Conservation (phyloP, 345 rosid genomes). For the Arabidopsis arenosa region DNA sequence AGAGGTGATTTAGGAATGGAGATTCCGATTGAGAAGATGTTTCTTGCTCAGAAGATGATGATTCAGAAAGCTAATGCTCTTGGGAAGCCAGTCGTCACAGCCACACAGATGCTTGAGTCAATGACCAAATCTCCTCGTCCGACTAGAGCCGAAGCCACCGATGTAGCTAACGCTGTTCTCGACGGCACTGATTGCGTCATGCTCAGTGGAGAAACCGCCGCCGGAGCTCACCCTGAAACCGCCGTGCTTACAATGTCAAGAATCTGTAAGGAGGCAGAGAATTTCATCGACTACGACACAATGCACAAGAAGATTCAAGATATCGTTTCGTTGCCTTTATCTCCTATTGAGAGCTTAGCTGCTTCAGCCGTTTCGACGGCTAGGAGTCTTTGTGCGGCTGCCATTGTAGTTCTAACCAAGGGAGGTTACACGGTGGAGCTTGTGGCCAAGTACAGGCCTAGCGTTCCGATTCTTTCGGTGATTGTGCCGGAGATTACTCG, state of each 20-base stretch:
- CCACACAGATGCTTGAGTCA: slow-evolving; percentile 73
- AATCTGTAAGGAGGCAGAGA: slow-evolving; percentile 71
- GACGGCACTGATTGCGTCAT: slow-evolving; percentile 80
- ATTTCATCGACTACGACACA: slow-evolving; percentile 54
- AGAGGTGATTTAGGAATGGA: slow-evolving; percentile 85
- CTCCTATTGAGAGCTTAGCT: slow-evolving; percentile 63
- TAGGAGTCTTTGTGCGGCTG: slow-evolving; percentile 47
- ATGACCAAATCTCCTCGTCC: slow-evolving; percentile 77
- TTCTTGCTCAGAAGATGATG: slow-evolving; percentile 75
- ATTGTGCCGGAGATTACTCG: slow-evolving; percentile 53
- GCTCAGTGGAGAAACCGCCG: slow-evolving; percentile 82
- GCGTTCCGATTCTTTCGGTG: slow-evolving; percentile 61
- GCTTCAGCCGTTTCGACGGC: slow-evolving; percentile 66
- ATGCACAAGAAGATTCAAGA: slow-evolving; percentile 54
- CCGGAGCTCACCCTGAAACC: slow-evolving; percentile 67
- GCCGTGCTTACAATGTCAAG: slow-evolving; percentile 69
- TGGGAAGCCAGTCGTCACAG: slow-evolving; percentile 69
- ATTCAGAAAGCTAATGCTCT: slow-evolving; percentile 62
- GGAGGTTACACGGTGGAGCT: slow-evolving; percentile 65
- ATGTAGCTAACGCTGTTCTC: slow-evolving; percentile 80
- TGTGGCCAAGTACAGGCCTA: slow-evolving; percentile 67
- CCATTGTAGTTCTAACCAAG: slow-evolving; percentile 64
- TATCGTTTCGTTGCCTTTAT: slow-evolving; percentile 59
- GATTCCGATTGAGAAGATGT: slow-evolving; percentile 76
- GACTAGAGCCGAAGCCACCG: slow-evolving; percentile 79